A percentile compares a stretch with the other conserved stretches of the same genome.
Conservation (phyloP, 2,329 filamentous ascomycete genomes). For the Rutstroemia sp. region DNA sequence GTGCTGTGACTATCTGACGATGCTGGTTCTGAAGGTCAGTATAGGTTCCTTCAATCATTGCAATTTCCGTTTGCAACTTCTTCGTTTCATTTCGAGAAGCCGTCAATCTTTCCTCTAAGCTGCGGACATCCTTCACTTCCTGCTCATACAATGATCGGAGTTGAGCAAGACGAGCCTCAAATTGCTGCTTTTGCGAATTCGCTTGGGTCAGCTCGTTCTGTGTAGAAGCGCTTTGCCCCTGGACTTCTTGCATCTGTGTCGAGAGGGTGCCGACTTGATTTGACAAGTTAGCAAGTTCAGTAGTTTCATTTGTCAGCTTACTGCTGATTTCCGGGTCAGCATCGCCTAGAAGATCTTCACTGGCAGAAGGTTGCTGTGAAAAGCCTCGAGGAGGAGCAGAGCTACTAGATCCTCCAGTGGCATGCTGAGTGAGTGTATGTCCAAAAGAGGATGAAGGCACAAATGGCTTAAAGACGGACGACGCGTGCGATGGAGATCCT, state of each 20-base stretch:
- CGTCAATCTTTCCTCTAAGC: slow-evolving; percentile 75
- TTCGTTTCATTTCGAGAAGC: slow-evolving; percentile 71
- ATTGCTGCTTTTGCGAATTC: slow-evolving; percentile 82
- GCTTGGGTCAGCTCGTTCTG: slow-evolving; percentile 79
- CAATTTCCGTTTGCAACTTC: slow-evolving; percentile 77
- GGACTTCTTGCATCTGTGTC: slow-evolving; percentile 90
- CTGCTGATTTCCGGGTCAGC: slow-evolving; percentile 82
- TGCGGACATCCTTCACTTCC: slow-evolving; percentile 79
- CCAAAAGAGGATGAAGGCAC: slow-evolving; percentile 89
- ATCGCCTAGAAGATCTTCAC: slow-evolving; percentile 86
- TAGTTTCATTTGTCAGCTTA: slow-evolving; percentile 80
- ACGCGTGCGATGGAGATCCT: slow-evolving; percentile 27
- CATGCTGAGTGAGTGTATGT: slow-evolving; percentile 68
- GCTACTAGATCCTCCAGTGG: slow-evolving; percentile 52
- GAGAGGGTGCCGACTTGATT: slow-evolving; percentile 89
- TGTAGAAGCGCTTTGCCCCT: slow-evolving; percentile 68
- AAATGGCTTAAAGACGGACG: slow-evolving; percentile 71
- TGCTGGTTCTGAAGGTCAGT: slow-evolving; percentile 80
- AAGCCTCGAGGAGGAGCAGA: slow-evolving; percentile 32
- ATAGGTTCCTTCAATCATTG: slow-evolving; percentile 72
- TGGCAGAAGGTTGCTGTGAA: slow-evolving; percentile 39
- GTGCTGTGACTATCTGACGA: slow-evolving; percentile 61
- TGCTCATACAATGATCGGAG: slow-evolving; percentile 86
- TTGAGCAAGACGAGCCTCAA: slow-evolving; percentile 81
- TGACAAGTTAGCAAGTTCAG: slow-evolving; percentile 89